Conservation (phyloP, 1,284 basidiomycete genomes). For the Microbotryum intermedium region DNA sequence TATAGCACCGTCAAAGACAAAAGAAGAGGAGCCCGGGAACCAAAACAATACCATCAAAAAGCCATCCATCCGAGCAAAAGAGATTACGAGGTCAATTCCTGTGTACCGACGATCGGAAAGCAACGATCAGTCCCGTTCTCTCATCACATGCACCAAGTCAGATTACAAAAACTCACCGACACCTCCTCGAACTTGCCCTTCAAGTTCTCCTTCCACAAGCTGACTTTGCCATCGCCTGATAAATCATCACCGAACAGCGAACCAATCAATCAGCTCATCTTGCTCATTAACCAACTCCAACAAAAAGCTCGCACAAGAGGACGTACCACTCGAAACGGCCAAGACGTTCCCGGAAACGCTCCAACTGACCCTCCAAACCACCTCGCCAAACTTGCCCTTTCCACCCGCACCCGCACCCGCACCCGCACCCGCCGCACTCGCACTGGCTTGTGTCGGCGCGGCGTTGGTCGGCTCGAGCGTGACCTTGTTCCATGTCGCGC, state of each 20-base stretch:
- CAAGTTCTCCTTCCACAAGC: conserved; percentile 95
- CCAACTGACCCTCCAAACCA: conserved; percentile 97
- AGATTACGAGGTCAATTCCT: too few relatives aligned
- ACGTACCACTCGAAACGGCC: conserved; percentile 79
- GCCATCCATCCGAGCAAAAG: too few relatives aligned
- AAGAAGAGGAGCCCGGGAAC: too few relatives aligned
- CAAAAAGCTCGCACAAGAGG: too few relatives aligned
- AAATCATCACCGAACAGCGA: too few relatives aligned
- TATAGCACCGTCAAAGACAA: too few relatives aligned
- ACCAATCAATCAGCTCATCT: too few relatives aligned
- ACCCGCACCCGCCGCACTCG: background rate
- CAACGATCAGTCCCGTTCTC: too few relatives aligned
- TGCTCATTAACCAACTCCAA: too few relatives aligned
- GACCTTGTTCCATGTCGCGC: conserved; percentile 74
- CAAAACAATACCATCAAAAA: too few relatives aligned
- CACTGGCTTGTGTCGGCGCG: conserved; percentile 12
- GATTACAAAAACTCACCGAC: conserved; percentile 44
- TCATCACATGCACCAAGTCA: background rate
- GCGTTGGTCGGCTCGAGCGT: conserved; percentile 61
- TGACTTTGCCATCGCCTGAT: conserved; percentile 80
- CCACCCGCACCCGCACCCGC: conserved; percentile 12
- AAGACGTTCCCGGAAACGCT: conserved; percentile 91
- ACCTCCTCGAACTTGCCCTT: conserved; percentile 94
- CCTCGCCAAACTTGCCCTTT: conserved; percentile 72
- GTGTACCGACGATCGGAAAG: too few relatives aligned